A percentile compares a stretch with the other conserved stretches of the same genome.
phyloP scores from a whole-genome alignment of 129 eudicot genomes.

The Centaurea solstitialis region DNA sequence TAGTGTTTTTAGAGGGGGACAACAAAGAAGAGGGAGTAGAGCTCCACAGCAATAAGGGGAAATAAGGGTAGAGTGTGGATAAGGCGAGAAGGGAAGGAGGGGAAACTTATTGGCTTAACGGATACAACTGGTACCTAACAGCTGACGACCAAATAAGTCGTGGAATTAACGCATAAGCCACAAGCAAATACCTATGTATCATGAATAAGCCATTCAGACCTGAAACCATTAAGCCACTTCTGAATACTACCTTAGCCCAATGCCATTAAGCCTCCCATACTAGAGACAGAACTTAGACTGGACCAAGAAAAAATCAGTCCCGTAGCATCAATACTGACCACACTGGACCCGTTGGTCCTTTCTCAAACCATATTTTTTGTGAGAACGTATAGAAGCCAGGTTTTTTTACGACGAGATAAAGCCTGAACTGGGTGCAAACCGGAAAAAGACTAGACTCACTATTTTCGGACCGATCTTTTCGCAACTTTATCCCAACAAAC shows the following conservation, averaged over 20 bases:
- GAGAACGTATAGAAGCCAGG: too few species aligned
- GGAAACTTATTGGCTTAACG: neutral
- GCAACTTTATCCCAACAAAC: neutral
- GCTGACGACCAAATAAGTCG: neutral
- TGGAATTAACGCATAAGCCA: neutral
- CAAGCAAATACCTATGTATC: neutral
- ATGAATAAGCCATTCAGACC: neutral
- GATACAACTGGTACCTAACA: neutral
- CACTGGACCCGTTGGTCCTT: too few species aligned
- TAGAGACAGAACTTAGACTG: too few species aligned
- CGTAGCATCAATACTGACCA: too few species aligned
- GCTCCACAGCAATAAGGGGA: too few species aligned
- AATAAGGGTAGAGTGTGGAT: too few species aligned
- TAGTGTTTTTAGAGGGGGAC: slow-evolving; percentile 55
- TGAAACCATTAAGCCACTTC: neutral
- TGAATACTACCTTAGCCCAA: neutral
- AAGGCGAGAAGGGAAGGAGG: neutral
- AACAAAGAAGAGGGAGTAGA: neutral
- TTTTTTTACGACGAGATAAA: too few species aligned
- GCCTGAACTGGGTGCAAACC: too few species aligned
- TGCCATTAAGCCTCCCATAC: neutral
- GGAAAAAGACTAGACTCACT: neutral
- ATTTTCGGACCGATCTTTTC: neutral
- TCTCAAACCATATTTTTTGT: too few species aligned
- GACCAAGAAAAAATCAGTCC: too few species aligned